phyloP scores from a whole-genome alignment of 495 filamentous ascomycete genomes.

The Parmelia sp. region DNA sequence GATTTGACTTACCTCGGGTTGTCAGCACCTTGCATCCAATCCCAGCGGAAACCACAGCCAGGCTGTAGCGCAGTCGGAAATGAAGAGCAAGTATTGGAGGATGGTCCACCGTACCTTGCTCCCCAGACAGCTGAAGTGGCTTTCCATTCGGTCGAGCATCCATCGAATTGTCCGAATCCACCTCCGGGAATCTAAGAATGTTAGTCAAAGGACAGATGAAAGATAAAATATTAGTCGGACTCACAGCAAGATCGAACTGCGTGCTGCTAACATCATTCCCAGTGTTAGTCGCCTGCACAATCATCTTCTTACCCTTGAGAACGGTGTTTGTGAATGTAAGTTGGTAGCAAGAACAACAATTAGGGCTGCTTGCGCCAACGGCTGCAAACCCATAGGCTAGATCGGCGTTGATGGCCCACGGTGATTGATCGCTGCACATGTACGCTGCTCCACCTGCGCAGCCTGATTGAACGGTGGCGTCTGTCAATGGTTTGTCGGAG shows the following conservation, averaged over 20 bases:
- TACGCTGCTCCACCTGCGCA: conserved; percentile 54
- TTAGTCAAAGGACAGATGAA: neutral
- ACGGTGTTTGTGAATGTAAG: conserved; percentile 56
- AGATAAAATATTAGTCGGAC: conserved; percentile 14
- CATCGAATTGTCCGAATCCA: conserved; percentile 59
- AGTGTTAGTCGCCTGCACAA: conserved; percentile 64
- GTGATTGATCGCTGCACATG: conserved; percentile 57
- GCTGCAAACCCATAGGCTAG: conserved; percentile 60
- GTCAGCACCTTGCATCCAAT: conserved; percentile 57
- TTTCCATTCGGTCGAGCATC: conserved; percentile 55
- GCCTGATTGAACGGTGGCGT: conserved; percentile 32
- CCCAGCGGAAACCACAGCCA: conserved; percentile 65
- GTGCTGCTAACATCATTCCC: conserved; percentile 52
- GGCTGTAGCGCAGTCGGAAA: conserved; percentile 52
- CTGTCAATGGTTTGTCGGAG: conserved; percentile 44
- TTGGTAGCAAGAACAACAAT: conserved; percentile 63
- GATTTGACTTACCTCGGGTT: conserved; percentile 42
- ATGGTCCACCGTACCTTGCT: conserved; percentile 55
- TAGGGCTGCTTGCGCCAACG: conserved; percentile 47
- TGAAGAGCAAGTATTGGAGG: conserved; percentile 44
- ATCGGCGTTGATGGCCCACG: conserved; percentile 55
- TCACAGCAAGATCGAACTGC: conserved; percentile 56
- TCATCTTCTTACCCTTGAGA: conserved; percentile 54
- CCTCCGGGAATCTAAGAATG: conserved; percentile 53
- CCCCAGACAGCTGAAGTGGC: conserved; percentile 54